Base-by-base conservation (phyloP, 176 grass and related monocot species). In the Saccharum officinarum region DNA sequence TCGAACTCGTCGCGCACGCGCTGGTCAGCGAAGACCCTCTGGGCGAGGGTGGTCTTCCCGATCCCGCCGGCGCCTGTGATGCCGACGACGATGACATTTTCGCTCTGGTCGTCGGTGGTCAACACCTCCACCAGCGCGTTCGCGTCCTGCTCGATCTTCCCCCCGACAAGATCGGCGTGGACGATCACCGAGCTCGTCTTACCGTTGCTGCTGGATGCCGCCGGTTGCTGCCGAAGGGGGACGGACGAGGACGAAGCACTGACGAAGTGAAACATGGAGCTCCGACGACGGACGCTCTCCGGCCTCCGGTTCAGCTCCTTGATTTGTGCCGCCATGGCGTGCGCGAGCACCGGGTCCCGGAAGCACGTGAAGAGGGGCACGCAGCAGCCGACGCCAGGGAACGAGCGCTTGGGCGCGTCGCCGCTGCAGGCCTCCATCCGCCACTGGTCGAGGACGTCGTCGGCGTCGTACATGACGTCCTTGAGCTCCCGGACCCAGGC, bases 1-100 rank as follows among this genome's bases (percentile, higher is more conserved):
- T 75, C 73, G 73, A 75, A 75, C 73, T 75, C 73, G 46, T 75
- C 73, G 4, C 46, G 73, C 46, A 75, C 47, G 46, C 73, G 26
- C 73, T 75, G 46, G 28, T 75, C 73, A 4, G 9, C 28, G 73
- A 75, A 75, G 28, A 75, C 28, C 73, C 73, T 52, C 73, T 75
- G 55, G 28, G 73, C 73, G 33, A 85, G 77, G 57, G 80, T 87
- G 73, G 89, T 91, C 79, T 90, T 90, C 47, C 88, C 88, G 41
- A 73, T 73, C 42, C 71, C 42, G n/a, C 73, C 47, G 47, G 73
- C 73, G 45, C 73, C 73, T 6, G 73, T 75, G 73, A 75, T 12
- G 73, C 28, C 73, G 28, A 75, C 25, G 15, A 54, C 73, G 11
- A 75, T 17, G 7, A 75, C 47, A 10, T 36, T 75, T 3, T 75